phyloP scores from a whole-genome alignment of 2,329 filamentous ascomycete genomes.

The Acrocalymma vagum region DNA sequence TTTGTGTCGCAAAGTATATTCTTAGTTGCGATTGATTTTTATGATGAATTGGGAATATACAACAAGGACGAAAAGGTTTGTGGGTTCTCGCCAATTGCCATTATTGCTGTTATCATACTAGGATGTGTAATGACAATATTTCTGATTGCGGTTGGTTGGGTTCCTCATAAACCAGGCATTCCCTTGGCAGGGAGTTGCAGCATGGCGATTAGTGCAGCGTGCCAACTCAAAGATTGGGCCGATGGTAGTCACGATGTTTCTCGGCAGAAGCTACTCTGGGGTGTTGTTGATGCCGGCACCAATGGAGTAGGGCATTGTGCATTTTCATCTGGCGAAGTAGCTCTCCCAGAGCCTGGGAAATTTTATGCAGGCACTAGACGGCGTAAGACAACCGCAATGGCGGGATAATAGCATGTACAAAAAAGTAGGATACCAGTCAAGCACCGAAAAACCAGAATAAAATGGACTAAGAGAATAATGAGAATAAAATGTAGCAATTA shows the following conservation, averaged over 20 bases:
- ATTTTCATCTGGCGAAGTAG: conserved; percentile 21
- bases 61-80: conserved; percentile 16
- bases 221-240: conserved; percentile 16
- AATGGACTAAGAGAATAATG: too few species aligned
- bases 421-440: too few species aligned
- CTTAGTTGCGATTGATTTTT: conserved; percentile 41
- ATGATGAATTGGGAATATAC: conserved; percentile 5
- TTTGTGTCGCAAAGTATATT: conserved; percentile 54
- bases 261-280: conserved; percentile 22
- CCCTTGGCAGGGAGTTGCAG: conserved; percentile 81
- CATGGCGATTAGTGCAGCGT: conserved; percentile 31
- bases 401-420: too few species aligned
- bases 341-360: conserved; percentile 7
- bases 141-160: conserved; percentile 63
- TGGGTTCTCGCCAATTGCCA: conserved; percentile 26
- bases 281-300: conserved; percentile 14
- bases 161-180: conserved; percentile 80
- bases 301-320: conserved; percentile 26
- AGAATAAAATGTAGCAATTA: too few species aligned
- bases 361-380: conserved; percentile 16
- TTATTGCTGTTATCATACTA: conserved; percentile 22
- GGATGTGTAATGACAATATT: conserved; percentile 19
- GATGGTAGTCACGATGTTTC: background rate
- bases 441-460: too few species aligned
- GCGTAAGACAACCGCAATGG: too few species aligned